phyloP scores from a whole-genome alignment of 148 eudicot species.

The Cornus suecica region DNA sequence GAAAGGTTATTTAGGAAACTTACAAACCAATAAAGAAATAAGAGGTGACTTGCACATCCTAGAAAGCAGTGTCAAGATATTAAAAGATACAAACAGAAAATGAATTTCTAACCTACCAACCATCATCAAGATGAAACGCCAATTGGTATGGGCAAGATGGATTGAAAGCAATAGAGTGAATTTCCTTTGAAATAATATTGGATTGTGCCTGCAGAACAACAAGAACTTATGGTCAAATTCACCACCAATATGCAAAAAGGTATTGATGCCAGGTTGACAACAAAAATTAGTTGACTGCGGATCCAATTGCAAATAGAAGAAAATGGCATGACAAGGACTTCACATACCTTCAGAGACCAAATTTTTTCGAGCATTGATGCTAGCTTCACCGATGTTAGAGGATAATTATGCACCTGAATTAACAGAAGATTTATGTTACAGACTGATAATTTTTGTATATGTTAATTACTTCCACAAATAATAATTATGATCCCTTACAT shows the following conservation, averaged over 20 bases:
- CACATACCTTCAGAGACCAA: constrained; percentile 69
- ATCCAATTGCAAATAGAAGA: constrained; percentile 1
- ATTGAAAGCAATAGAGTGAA: constrained; percentile 78
- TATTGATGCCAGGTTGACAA: not conserved
- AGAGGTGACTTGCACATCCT: not conserved
- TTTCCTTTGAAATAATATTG: constrained; percentile 63
- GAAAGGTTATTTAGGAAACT: not conserved
- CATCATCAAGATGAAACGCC: constrained; percentile 97
- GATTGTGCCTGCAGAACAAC: constrained; percentile 77
- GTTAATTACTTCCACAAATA: not conserved
- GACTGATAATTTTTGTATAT: not conserved
- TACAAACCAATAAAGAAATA: not conserved
- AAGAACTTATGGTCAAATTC: not conserved
- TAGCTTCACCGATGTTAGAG: constrained; percentile 62
- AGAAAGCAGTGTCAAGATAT: not conserved
- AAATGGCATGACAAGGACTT: constrained; percentile 3
- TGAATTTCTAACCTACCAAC: constrained; percentile 60
- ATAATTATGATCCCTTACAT: too few relatives aligned
- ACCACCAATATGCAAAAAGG: not conserved
- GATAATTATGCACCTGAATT: constrained; percentile 61
- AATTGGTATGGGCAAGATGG: constrained; percentile 67
- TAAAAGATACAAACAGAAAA: not conserved
- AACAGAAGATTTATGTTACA: constrained; percentile 1
- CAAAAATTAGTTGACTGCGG: not conserved
- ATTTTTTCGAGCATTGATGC: constrained; percentile 67